Evolutionary conservation across 495 filamentous ascomycete genomes (phyloP).

Genomic region (Xylaria telfairii): DNA sequence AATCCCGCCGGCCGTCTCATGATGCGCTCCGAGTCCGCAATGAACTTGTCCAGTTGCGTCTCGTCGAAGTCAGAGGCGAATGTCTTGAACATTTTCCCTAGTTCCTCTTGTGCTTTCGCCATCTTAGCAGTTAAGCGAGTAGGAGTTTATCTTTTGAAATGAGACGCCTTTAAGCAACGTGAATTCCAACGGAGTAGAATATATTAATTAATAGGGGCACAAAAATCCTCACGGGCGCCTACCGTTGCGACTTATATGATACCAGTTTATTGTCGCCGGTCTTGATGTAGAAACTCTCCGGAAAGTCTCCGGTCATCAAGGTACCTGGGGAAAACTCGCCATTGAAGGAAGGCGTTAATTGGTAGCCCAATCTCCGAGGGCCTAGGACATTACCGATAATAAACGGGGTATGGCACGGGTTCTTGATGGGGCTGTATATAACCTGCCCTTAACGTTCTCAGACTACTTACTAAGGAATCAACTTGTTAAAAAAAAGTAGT

Average conservation of each 20-base stretch:
- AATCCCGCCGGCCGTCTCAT: constrained; percentile 40
- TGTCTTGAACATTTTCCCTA: constrained; percentile 40
- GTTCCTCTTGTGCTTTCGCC: constrained; percentile 32
- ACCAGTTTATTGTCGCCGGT: background rate
- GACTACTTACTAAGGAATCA: too few relatives aligned
- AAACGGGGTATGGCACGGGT: background rate
- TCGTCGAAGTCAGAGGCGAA: constrained; percentile 23
- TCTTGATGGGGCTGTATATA: background rate
- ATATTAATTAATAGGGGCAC: too few relatives aligned
- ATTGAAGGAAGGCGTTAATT: background rate
- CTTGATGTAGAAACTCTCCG: constrained; percentile 27
- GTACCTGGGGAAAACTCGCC: background rate
- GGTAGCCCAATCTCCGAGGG: background rate
- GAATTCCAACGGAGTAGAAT: too few relatives aligned
- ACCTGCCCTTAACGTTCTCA: background rate
- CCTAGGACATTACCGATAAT: background rate
- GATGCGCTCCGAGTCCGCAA: constrained; percentile 41
- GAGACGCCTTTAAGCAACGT: background rate
- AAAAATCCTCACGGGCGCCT: too few relatives aligned
- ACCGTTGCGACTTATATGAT: constrained; percentile 18
- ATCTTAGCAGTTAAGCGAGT: constrained; percentile 24
- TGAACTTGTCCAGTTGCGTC: constrained; percentile 33
- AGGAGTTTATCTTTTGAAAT: background rate
- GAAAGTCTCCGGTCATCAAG: constrained; percentile 35
- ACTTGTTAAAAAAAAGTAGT: too few relatives aligned